Evolutionary conservation across 805 yeast genomes (phyloP), one percentile per base, ranked within the genome.

Genomic region (Metschnikowia baotianmanensis): DNA sequence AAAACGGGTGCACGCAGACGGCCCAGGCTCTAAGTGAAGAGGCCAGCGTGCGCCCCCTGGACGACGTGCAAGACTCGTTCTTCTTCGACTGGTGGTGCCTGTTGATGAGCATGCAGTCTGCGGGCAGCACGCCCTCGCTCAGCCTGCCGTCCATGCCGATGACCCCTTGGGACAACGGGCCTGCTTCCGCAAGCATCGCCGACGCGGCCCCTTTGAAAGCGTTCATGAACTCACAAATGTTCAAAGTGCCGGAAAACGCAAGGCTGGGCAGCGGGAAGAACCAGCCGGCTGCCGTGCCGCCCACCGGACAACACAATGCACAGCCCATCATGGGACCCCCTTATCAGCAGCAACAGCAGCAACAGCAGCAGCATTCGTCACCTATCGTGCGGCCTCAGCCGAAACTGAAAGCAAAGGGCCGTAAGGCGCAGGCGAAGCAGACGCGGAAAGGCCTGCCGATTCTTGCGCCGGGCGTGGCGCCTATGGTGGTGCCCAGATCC

Each of bases 41-140:
- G 30, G 40, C 49, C 13, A 34, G 45, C 21, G 15, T 42, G 31
- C 23, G 31, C 15, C 20, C 23, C 20, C 27, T 27, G 20, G 33
- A 32, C 16, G 42, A 37, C 28, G 38, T 34, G 4, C 29, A 31
- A 12, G 47, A 42, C 35, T 27, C 38, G 13, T 34, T 36, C 13
- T 29, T 47, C 19, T 39, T 36, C 21, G 49, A 45, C 13, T 47
- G 46, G 46, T 47, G 51, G 51, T 42, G 43, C 30, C 45, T 42
- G 31, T 31, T 47, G 34, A 34, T 45, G 42, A 38, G 29, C 29
- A 24, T 38, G 22, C 45, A 44, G 12, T 3, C 25, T 23, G 25
- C 2, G n/a, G n/a, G n/a, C n/a, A n/a, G n/a, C n/a, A n/a, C n/a
- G n/a, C n/a, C n/a, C n/a, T n/a, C n/a, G n/a, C n/a, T n/a, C n/a